Evolutionary conservation across 2,329 filamentous ascomycete species (phyloP), one percentile per base, ranked within the genome.

Genomic region (Acephala macrosclerotiorum): DNA sequence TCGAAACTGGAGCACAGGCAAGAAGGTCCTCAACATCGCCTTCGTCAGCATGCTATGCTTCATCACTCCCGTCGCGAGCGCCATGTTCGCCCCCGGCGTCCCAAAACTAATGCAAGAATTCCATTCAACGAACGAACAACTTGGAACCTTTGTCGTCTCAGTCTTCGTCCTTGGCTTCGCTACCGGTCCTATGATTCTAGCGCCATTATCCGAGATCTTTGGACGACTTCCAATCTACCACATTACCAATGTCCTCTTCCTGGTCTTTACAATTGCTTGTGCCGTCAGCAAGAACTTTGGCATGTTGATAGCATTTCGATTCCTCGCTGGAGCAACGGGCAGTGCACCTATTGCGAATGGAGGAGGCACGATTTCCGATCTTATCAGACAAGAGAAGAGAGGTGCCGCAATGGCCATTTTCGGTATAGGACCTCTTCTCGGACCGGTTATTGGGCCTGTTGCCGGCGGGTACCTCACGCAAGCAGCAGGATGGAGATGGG

Each of bases 141-240:
- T 69, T 22, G 61, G 57, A 14, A 33, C 69, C n/a, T 61, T 72
- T n/a, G 55, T 59, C 36, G 68, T 70, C 16, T 65, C 64, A 45
- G 87, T 90, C 65, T 90, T 87, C 72, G 75, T 89, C 3, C 76
- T 89, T 0, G 86, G 86, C 2, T 89, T 87, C 67, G 82, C 81
- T 25, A 76, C 88, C 16, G 86, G 87, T 0, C 87, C 87, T 0
- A 75, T 89, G 11, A 78, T 87, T 59, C 75, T 89, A 3, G 84
- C 85, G 1, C 86, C 86, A 0, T 70, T 89, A 60, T 86, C 83
- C 0, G 89, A 91, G 74, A 83, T 91, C 63, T 90, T 89, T 72
- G 89, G 89, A 1, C 82, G 89, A 4, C 51, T n/a, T 3, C 14
- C 18, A 36, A 38, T 57, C 2, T 57, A 57, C 33, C 18, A 38